Base-by-base conservation (phyloP, 2,329 filamentous ascomycete genomes). In the Diaporthe destruens region DNA sequence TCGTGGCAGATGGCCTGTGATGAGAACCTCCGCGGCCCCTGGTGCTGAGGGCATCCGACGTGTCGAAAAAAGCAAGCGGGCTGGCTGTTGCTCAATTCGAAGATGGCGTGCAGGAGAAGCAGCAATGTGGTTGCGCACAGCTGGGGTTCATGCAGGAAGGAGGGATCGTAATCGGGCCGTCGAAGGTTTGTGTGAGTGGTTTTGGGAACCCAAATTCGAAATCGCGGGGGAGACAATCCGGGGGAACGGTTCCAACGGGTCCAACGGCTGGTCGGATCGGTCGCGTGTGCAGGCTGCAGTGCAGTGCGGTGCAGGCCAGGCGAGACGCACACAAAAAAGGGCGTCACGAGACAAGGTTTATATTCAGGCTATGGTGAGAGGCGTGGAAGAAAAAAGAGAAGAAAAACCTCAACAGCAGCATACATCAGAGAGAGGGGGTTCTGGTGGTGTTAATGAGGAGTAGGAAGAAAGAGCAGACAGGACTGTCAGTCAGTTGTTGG, bases 141-240 rank as follows among this genome's bases (percentile, higher is more conserved):
- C 69, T 72, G 63, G 72, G 68, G 72, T 72, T 69, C 65, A 74
- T 72, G 70, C 72, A 74, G 65, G 32, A 59, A 53, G 39, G 67
- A 34, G 57, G 36, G 53, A 49, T 70, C 34, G 57, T 70, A 74
- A 71, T 74, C 73, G 73, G 73, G 73, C 73, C 73, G 73, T 71
- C 71, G 73, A 67, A 61, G 61, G 61, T 63, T 36, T 61, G 32
- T 65, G 59, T 57, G 65, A 54, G 66, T 44, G 68, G 56, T 61
- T 70, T 59, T 70, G 68, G 54, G 55, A 70, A 66, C 16, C 32
- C 44, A 63, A 72, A 72, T 61, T 55, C 32, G 36, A 71, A 72
- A 72, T 72, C 73, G 73, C 73, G 73, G 73, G 73, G 73, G 69
- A 69, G 42, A 56, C 51, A 74, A 74, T 74, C 72, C 72, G 72